A percentile compares a stretch with the other conserved stretches of the same genome.
phyloP scores from a whole-genome alignment of 2,329 filamentous ascomycete species.

The Calonectria henricotiae region DNA sequence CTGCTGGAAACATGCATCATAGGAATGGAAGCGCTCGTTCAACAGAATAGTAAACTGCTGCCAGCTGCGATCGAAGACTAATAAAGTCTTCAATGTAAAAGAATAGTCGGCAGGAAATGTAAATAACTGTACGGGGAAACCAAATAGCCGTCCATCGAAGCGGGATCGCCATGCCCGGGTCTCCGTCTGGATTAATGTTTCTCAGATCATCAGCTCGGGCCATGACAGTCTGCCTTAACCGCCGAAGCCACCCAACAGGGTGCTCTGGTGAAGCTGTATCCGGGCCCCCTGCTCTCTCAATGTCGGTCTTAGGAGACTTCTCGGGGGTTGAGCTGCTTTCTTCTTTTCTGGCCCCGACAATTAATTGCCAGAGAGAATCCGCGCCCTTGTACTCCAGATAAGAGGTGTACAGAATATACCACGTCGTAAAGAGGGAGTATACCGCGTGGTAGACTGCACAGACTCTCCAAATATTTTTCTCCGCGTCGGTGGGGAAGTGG shows the following conservation, averaged over 20 bases:
- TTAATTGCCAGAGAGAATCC: not conserved
- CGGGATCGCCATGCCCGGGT: not conserved
- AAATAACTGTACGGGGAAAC: not conserved
- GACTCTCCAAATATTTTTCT: conserved; percentile 33
- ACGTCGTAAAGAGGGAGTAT: not conserved
- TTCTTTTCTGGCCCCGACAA: not conserved
- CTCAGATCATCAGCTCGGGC: not conserved
- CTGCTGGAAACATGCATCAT: not conserved
- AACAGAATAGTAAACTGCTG: not conserved
- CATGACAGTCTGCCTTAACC: not conserved
- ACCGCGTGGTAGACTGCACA: not conserved
- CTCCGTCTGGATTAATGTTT: not conserved
- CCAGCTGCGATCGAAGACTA: not conserved
- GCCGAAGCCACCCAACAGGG: not conserved
- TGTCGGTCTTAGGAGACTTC: not conserved
- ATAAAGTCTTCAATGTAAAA: conserved; percentile 1
- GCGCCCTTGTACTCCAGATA: not conserved
- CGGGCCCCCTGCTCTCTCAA: not conserved
- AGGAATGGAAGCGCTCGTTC: conserved; percentile 5
- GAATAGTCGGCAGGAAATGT: not conserved
- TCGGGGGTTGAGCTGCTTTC: not conserved
- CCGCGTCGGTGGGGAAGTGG: not conserved
- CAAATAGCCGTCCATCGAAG: not conserved
- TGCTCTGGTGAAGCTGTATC: not conserved
- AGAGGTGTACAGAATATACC: not conserved